Conservation (phyloP, 2,329 filamentous ascomycete species). For the Fusarium goolgardi region DNA sequence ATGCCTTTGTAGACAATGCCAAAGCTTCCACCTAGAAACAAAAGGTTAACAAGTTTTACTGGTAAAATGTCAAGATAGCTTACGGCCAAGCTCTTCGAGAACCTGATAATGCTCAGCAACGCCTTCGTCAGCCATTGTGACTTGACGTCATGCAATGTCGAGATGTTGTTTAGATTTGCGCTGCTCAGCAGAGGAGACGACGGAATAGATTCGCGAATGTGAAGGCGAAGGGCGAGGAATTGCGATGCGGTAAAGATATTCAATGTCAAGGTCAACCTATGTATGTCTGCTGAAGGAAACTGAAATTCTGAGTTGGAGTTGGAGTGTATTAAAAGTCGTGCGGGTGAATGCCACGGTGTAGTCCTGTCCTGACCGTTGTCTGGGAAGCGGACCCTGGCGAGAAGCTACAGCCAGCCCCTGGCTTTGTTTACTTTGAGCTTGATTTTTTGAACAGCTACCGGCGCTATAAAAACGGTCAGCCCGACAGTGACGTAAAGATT, state of each 20-base stretch:
- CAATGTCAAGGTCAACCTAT: background rate
- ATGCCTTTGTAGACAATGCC: conserved; percentile 97
- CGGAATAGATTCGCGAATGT: conserved; percentile 3
- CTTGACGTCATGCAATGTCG: conserved; percentile 45
- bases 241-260: background rate
- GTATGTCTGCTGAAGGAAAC: conserved; percentile 11
- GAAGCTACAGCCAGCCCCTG: conserved; percentile 42
- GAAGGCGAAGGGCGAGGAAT: conserved; percentile 13
- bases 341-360: conserved; percentile 31
- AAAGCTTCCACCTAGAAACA: conserved; percentile 86
- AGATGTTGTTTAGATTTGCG: conserved; percentile 24
- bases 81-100: conserved; percentile 94
- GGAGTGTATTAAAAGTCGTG: conserved; percentile 41
- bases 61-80: conserved; percentile 54
- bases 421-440: conserved; percentile 57
- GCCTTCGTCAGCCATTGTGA: conserved; percentile 68
- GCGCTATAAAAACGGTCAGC: conserved; percentile 15
- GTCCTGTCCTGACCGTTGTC: conserved; percentile 48
- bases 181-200: conserved; percentile 18
- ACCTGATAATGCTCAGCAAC: conserved; percentile 93
- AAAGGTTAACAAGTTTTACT: conserved; percentile 15
- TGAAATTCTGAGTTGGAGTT: conserved; percentile 28
- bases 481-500: conserved; percentile 25
- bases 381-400: conserved; percentile 51
- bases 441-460: conserved; percentile 48